phyloP scores from a whole-genome alignment of 2,329 filamentous ascomycete species.

The Neonectria neomacrospora region DNA sequence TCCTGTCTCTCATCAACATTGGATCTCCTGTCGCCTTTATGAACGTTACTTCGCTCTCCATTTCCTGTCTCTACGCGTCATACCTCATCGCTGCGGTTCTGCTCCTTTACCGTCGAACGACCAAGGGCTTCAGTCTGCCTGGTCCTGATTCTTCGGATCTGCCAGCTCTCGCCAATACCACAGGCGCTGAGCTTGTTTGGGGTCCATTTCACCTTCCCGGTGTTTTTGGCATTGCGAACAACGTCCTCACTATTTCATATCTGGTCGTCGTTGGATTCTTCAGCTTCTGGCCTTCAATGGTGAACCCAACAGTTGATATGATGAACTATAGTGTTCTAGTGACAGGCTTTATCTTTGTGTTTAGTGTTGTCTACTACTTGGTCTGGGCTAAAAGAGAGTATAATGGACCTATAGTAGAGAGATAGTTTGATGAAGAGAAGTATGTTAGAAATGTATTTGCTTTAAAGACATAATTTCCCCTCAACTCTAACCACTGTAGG shows the following conservation, averaged over 20 bases:
- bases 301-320: slow-evolving; percentile 45
- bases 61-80: slow-evolving; percentile 46
- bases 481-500: too few species aligned
- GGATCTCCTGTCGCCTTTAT: slow-evolving; percentile 46
- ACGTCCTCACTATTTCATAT: slow-evolving; percentile 63
- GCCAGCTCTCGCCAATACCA: slow-evolving; percentile 46
- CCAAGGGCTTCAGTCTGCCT: slow-evolving; percentile 43
- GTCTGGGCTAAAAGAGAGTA: slow-evolving; percentile 56
- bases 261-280: slow-evolving; percentile 67
- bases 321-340: slow-evolving; percentile 63
- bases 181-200: slow-evolving; percentile 54
- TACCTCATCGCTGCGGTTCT: slow-evolving; percentile 46
- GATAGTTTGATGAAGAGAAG: slow-evolving; percentile 11
- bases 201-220: slow-evolving; percentile 66
- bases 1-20: slow-evolving; percentile 50
- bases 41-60: slow-evolving; percentile 46
- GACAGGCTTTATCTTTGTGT: slow-evolving; percentile 54
- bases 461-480: too few species aligned
- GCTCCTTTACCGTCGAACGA: slow-evolving; percentile 46
- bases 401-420: slow-evolving; percentile 55
- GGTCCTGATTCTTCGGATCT: slow-evolving; percentile 29
- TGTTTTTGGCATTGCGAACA: slow-evolving; percentile 63
- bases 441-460: too few species aligned
- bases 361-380: slow-evolving; percentile 60
- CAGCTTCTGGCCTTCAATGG: slow-evolving; percentile 61